Base-by-base conservation (phyloP, 75 land plant species). In the Selaginella tamariscina region DNA sequence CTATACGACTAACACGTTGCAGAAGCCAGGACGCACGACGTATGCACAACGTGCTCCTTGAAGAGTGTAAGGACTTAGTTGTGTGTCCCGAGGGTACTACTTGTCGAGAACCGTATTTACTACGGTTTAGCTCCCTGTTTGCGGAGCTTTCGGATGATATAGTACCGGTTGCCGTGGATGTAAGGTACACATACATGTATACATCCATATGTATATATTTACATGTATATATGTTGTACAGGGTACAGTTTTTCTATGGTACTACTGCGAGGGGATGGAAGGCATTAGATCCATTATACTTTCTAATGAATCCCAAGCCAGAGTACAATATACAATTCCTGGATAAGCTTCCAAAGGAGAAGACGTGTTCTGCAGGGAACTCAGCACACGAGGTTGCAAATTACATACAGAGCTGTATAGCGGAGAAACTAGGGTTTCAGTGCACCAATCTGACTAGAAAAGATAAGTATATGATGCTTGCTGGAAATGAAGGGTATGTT, bases 241-340 rank as follows among this genome's bases (percentile, higher is more conserved):
- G 76, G 33, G 85, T 86, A 0, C 78, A 78, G 31, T 72, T 93
- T 66, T 93, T 89, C 68, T 85, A 93, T 64, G 85, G 88, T 33
- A 89, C 98, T 11, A 93, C 98, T 0, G 98, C 98, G 0, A 49
- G 90, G 27, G 94, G 94, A 0, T 86, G 85, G 81, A 93, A 93
- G 55, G 90, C 70, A 1, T 65, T 93, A 78, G 98, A 93, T 33
- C 84, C 95, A 15, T 76, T 93, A 27, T 93, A 83, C 82, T 93
- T 84, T 76, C 75, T 84, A 79, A 86, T 93, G 95, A 86, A 93
- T 72, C 95, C 95, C 0, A 68, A 82, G 54, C 98, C 98, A 0
- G 72, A 72, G 1, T 93, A 93, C 56, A 88, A 83, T 65, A 82
- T 93, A 22, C 83, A 84, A 0, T 89, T 93, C 76, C 72, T 93